Evolutionary conservation across 257 asterid species (phyloP), one percentile per base, ranked within the genome.

Genomic region (Catharanthus roseus): DNA sequence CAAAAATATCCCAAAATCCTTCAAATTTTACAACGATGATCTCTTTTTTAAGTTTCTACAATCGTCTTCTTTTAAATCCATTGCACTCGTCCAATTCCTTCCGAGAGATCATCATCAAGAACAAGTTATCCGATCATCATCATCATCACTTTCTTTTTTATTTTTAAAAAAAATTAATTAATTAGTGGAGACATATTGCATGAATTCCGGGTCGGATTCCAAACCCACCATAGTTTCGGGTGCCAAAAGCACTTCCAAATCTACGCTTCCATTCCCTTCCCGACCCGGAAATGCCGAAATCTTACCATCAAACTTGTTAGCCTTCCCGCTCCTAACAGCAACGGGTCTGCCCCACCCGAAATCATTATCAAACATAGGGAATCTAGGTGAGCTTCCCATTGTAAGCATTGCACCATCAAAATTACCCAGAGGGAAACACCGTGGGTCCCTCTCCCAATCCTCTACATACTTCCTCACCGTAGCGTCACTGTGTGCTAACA

Each of bases 281-380:
- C 80, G 42, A 0, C 86, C 86, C 1, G 84, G 86, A 34, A 79
- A 79, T 3, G 84, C 82, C 0, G 82, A 76, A 23, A 82, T 82
- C 70, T 79, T 79, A 2, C 82, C 82, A 42, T 76, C 84, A 23
- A 82, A 79, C 11, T 82, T 82, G 33, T 82, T 82, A 2, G 82
- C 84, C 55, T 54, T 31, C 2, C 84, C 84, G 68, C 80, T 79
- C 44, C 84, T 71, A 15, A 82, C 82, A 0, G 84, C 77, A 26
- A 82, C 39, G 39, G 86, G 86, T 23, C 81, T 63, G 49, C 86
- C 86, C 86, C 84, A 82, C 49, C 86, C 84, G 65, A 82, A 82
- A 77, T 82, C 84, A 51, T 82, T 82, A 6, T 82, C 84, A 50
- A 54, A 82, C 84, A 82, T 82, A 0, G 82, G 84, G 65, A 82